A percentile compares a stretch with the other conserved stretches of the same genome.
Evolutionary conservation across 441 rosid species (phyloP).

Genomic region (Pelargonium fulgidum): DNA sequence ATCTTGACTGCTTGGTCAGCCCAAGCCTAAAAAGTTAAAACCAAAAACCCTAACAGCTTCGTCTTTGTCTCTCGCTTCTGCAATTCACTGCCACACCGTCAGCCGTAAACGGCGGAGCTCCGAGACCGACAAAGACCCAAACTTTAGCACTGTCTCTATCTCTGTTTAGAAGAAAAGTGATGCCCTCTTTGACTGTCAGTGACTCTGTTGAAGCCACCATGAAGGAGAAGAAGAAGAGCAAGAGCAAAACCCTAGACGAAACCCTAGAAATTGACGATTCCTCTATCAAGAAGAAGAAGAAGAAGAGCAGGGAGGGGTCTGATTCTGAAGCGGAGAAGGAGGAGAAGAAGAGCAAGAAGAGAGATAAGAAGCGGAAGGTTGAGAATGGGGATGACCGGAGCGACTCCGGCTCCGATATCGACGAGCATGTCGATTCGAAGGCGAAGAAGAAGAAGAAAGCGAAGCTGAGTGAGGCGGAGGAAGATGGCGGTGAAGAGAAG

Average conservation of each 20-base stretch:
- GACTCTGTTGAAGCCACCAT: slow-evolving; percentile 16
- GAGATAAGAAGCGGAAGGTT: slow-evolving; percentile 2
- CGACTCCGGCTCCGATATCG: slow-evolving; percentile 1
- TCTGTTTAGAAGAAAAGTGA: slow-evolving; percentile 12
- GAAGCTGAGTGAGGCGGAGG: slow-evolving; percentile 10
- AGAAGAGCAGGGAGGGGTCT: slow-evolving; percentile 7
- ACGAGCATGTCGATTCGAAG: neutral
- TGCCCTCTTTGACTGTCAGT: slow-evolving; percentile 50
- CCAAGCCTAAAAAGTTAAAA: slow-evolving; percentile 28
- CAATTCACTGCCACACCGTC: slow-evolving; percentile 13
- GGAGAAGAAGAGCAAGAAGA: slow-evolving; percentile 7
- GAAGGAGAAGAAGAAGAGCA: slow-evolving; percentile 46
- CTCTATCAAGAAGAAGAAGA: slow-evolving; percentile 18
- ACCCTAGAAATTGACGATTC: slow-evolving; percentile 25
- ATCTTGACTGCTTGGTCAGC: slow-evolving; percentile 4
- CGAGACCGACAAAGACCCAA: neutral
- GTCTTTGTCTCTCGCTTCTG: slow-evolving; percentile 32
- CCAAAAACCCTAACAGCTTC: slow-evolving; percentile 27
- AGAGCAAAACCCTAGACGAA: slow-evolving; percentile 42
- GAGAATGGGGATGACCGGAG: slow-evolving; percentile 5
- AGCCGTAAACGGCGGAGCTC: slow-evolving; percentile 30
- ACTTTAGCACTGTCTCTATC: neutral
- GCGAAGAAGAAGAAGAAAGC: slow-evolving; percentile 9
- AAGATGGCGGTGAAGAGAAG: slow-evolving; percentile 35
- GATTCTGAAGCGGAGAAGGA: slow-evolving; percentile 5